Base-by-base conservation (phyloP, 2,329 filamentous ascomycete genomes). In the Boeremia exigua region DNA sequence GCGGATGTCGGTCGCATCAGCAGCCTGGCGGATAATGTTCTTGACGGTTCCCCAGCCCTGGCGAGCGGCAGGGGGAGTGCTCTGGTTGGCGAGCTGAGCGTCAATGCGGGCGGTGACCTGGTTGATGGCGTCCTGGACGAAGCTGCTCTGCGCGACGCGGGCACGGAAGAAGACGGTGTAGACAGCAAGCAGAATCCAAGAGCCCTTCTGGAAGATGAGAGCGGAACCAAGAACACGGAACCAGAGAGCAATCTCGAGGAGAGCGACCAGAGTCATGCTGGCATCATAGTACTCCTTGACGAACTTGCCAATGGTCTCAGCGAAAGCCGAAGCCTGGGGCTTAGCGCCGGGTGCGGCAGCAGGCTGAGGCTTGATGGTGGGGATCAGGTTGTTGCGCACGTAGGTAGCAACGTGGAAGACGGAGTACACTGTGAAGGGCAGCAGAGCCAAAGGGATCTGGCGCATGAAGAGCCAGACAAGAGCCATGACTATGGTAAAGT, bases 351-450 rank as follows among this genome's bases (percentile, higher is more conserved):
- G 77, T 36, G 59, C 74, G 32, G 84, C 78, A 32, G 73, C 72
- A 63, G 83, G 81, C 56, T 87, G 84, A 14, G 92, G 91, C 70
- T 89, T 84, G 69, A 99, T 74, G 61, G 91, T 92, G 58, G 95
- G 95, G 69, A 99, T 90, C 63, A 99, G 80, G 81, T 96, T 96
- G 76, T 90, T 90, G 77, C 95, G 92, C 64, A 90, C 91, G 81
- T 99, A 99, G 63, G 95, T 98, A 59, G 93, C 91, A 67, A 98
- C 92, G 80, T 99, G 95, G 88, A 99, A 99, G 78, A 98, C 79
- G 56, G 94, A 98, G 86, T 98, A 99, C 78, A 99, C 91, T 68
- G 88, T 88, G 81, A 96, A 99, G 27, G 95, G 95, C 52, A 97
- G 86, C 70, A 99, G 86, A 52, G 95, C 95, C 68, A 97, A 84